Conservation (phyloP, 176 grass and related monocot species). For the Poa annua region DNA sequence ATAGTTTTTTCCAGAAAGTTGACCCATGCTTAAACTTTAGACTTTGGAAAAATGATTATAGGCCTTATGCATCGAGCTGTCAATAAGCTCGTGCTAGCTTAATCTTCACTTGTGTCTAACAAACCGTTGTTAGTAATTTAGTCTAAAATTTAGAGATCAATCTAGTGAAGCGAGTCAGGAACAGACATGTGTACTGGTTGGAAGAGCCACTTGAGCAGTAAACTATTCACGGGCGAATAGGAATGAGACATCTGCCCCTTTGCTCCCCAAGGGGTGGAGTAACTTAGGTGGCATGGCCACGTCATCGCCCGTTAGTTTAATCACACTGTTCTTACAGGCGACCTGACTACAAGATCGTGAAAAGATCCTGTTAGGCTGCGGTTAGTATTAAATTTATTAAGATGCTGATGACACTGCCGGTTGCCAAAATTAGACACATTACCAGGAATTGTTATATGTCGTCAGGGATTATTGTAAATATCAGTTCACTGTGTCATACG, state of each 20-base stretch:
- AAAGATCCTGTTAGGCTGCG: constrained; percentile 19
- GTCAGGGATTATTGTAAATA: background rate
- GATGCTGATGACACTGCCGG: background rate
- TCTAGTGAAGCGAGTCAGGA: background rate
- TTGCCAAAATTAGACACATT: constrained; percentile 8
- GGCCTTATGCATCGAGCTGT: too few relatives aligned
- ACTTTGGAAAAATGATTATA: too few relatives aligned
- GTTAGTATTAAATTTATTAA: constrained; percentile 36
- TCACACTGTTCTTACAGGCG: constrained; percentile 16
- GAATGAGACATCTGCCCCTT: background rate
- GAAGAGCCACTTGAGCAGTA: background rate
- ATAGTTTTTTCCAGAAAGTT: too few relatives aligned
- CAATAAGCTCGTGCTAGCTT: background rate
- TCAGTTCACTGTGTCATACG: background rate
- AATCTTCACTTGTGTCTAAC: constrained; percentile 21
- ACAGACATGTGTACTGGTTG: constrained; percentile 10
- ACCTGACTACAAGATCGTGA: constrained; percentile 4
- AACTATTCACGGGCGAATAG: background rate
- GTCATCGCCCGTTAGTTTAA: constrained; percentile 38
- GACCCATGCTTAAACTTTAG: too few relatives aligned
- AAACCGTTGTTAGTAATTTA: background rate
- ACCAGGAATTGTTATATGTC: background rate
- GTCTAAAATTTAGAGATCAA: background rate
- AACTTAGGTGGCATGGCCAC: constrained; percentile 39
- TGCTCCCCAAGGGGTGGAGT: constrained; percentile 26